Percentiles rank a stretch among this genome's conserved stretches.
These are phyloP conservation scores for Hyphopichia khmerensis DNA, from an alignment of 1,139 yeast species.

Conservation along the genomic window DNA sequence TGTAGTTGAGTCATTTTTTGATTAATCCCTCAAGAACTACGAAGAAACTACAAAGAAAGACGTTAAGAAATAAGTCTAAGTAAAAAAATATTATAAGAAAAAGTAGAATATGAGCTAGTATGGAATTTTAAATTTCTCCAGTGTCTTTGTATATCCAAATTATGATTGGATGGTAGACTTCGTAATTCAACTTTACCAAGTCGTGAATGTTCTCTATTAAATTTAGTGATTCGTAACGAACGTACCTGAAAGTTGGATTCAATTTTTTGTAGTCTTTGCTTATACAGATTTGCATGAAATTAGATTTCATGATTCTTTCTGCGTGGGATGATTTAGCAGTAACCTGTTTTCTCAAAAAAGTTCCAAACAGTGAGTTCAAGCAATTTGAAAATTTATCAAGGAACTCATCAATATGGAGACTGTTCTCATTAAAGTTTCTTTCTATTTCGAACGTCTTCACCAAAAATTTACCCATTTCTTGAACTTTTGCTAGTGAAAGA, in stretches of 20 bases:
- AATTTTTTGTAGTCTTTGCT: not conserved
- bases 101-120: not conserved
- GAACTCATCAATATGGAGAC: not conserved
- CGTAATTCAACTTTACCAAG: slow-evolving; percentile 14
- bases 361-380: no score
- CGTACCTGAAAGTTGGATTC: not conserved
- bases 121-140: slow-evolving; percentile 13
- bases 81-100: not conserved
- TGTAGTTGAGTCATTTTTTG: not conserved
- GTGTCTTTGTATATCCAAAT: slow-evolving; percentile 33
- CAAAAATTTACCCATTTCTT: not conserved
- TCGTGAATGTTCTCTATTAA: not conserved
- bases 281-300: not conserved
- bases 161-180: slow-evolving; percentile 25
- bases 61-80: no score
- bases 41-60: no score
- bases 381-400: not conserved
- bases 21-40: not conserved
- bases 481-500: not conserved
- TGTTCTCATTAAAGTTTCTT: not conserved
- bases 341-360: not conserved
- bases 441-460: not conserved
- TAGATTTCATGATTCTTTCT: not conserved
- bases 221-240: not conserved
- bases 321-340: not conserved